Evolutionary conservation across 1,284 basidiomycete genomes (phyloP), one percentile per base, ranked within the genome.

Genomic region (Trichosporon sp.): DNA sequence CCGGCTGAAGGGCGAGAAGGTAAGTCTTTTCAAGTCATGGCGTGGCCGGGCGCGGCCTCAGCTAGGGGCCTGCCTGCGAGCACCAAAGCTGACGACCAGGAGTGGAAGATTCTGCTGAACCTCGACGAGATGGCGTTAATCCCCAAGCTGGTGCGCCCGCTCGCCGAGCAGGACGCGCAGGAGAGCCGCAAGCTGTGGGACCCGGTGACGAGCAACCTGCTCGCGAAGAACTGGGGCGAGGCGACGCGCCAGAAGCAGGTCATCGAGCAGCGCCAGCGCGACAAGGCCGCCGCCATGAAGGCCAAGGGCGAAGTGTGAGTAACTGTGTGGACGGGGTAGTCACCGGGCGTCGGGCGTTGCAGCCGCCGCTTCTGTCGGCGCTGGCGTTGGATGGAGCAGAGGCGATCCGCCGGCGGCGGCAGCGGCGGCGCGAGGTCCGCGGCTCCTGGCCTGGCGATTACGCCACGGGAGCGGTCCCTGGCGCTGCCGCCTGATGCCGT

Each of bases 181-280:
- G 97, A 99, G 85, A 95, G 92, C 72, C 86, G 94, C 71, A 89
- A 88, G 84, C 83, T 98, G 69, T 98, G 96, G 97, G 88, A 92
- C 66, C 87, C 86, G 44, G 94, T 99, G 23, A 95, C 94, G 44
- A 86, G 85, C 67, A 84, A 88, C 77, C 85, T 98, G 68, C 66
- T 93, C 63, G 86, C 85, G 77, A 98, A 97, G 86, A 92, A 97
- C 81, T 98, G 88, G 84, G 86, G 87, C 56, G 93, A 95, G 66
- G 95, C 95, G 66, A 96, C 92, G 64, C 91, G 86, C 84, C 87
- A 91, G 82, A 98, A 97, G 85, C 88, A 93, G 68, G 82, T 81
- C 4, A 95, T 98, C 68, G 95, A 97, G 84, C 94, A 97, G 86
- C 83, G 77, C 31, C 95, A 97, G 85, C 86, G 95, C 68, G 93